These are phyloP conservation scores for Ganoderma sinense DNA, from an alignment of 1,284 basidiomycete genomes.

Conservation along the genomic window DNA sequence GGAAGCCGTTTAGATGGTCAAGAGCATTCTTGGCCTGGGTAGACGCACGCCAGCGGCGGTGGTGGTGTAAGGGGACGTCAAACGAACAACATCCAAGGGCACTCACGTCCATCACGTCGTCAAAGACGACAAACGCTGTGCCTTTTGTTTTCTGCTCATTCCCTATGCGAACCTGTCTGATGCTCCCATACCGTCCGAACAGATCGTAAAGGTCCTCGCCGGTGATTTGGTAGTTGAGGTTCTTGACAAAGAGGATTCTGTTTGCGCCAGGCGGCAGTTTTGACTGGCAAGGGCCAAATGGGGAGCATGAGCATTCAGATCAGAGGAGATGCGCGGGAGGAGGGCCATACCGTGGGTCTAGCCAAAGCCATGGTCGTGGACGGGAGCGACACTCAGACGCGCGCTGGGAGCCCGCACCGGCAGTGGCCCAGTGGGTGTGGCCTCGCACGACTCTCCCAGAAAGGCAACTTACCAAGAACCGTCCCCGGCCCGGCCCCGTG, in stretches of 20 bases:
- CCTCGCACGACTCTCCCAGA: slow-evolving; percentile 8
- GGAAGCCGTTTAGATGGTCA: slow-evolving; percentile 97
- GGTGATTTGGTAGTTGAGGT: slow-evolving; percentile 94
- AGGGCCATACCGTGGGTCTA: slow-evolving; percentile 65
- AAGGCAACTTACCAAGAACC: slow-evolving; percentile 16
- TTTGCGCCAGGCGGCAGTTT: slow-evolving; percentile 87
- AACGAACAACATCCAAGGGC: slow-evolving; percentile 17
- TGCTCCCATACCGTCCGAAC: slow-evolving; percentile 97
- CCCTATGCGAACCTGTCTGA: slow-evolving; percentile 95
- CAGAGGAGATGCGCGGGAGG: slow-evolving; percentile 5
- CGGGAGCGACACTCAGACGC: slow-evolving; percentile 9
- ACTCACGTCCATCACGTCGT: slow-evolving; percentile 89
- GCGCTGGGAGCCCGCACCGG: not conserved
- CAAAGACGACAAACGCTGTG: slow-evolving; percentile 94
- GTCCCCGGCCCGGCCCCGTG: too few species aligned
- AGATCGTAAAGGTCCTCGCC: slow-evolving; percentile 97
- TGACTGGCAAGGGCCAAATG: slow-evolving; percentile 50
- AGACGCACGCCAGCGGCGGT: slow-evolving; percentile 7
- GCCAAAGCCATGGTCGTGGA: slow-evolving; percentile 60
- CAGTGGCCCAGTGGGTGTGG: slow-evolving; percentile 10
- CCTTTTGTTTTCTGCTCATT: slow-evolving; percentile 93
- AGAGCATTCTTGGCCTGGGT: slow-evolving; percentile 91
- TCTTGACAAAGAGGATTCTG: slow-evolving; percentile 88
- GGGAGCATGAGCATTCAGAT: not conserved
- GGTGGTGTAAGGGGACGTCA: slow-evolving; percentile 16